A percentile compares a stretch with the other conserved stretches of the same genome.
phyloP scores from a whole-genome alignment of 1,284 basidiomycete genomes.

The Papiliotrema laurentii region DNA sequence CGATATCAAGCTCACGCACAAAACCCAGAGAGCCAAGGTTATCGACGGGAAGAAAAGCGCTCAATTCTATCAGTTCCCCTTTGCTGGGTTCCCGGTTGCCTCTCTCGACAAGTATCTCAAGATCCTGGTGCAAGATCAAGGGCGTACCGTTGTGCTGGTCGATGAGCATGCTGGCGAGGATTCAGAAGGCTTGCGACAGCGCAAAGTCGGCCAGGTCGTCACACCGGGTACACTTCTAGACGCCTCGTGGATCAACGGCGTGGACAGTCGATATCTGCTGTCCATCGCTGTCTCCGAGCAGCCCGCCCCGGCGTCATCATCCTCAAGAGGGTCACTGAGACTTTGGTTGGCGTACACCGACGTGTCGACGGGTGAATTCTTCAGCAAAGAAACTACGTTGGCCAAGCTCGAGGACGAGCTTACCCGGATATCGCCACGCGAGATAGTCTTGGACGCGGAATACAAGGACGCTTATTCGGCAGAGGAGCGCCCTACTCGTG shows the following conservation, averaged over 20 bases:
- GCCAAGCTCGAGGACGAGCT: slow-evolving; percentile 72
- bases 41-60: neutral
- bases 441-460: slow-evolving; percentile 64
- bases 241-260: slow-evolving; percentile 75
- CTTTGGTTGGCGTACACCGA: slow-evolving; percentile 83
- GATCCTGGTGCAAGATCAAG: slow-evolving; percentile 72
- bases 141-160: slow-evolving; percentile 81
- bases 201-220: slow-evolving; percentile 76
- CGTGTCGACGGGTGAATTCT: slow-evolving; percentile 91
- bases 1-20: slow-evolving; percentile 44
- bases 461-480: slow-evolving; percentile 44
- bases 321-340: slow-evolving; percentile 31
- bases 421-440: slow-evolving; percentile 72
- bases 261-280: slow-evolving; percentile 83
- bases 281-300: slow-evolving; percentile 54
- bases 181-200: slow-evolving; percentile 22
- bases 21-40: slow-evolving; percentile 41
- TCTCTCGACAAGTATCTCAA: slow-evolving; percentile 84
- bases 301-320: slow-evolving; percentile 7
- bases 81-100: slow-evolving; percentile 81
- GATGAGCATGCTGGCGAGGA: slow-evolving; percentile 66
- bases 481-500: neutral
- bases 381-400: slow-evolving; percentile 60
- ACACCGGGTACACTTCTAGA: slow-evolving; percentile 91
- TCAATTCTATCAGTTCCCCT: slow-evolving; percentile 54